Base-by-base conservation (phyloP, 331 rosid genomes). In the Rhamnella rubrinervis region DNA sequence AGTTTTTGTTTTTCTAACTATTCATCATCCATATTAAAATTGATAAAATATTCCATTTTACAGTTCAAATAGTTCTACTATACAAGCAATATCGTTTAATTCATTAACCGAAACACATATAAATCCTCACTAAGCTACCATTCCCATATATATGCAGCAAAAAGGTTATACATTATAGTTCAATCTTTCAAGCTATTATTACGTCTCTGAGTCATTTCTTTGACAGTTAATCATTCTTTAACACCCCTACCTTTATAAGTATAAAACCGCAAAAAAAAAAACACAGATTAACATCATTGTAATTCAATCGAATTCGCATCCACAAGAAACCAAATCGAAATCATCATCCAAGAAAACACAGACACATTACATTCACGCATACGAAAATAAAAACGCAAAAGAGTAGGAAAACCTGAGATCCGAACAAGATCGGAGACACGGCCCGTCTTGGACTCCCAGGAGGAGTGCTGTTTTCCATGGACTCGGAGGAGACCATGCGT, bases 391-490 rank as follows among this genome's bases (percentile, higher is more conserved):
- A 25, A 17, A 18, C 18, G 16, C 49, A 63, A 69, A 28, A 68
- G 44, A 70, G 49, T 40, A 28, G 1, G 52, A 44, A 52, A 69
- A 90, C 97, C 97, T 90, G 97, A 41, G 97, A 91, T 21, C 87
- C 77, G 78, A 88, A 90, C 83, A 84, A 79, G 86, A 81, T 70
- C 61, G 95, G 95, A 52, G 97, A 88, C 74, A 84, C 78, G 67
- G 93, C 75, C 28, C 86, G 85, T 6, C 87, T 73, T 31, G 97
- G 92, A 70, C 90, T 90, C 18, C 75, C 84, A 37, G 92, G 97
- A 59, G 97, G 97, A 51, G 89, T 88, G 40, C 23, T 53, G 70
- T 88, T 90, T 6, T 78, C 87, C 95, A 90, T 85, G 19, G 85
- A 82, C 76, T 90, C 95, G 16, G 86, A 80, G 19, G 96, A 87